These are phyloP conservation scores for Nectriaceae sp. DNA, from an alignment of 2,329 filamentous ascomycete genomes.

Conservation along the genomic window DNA sequence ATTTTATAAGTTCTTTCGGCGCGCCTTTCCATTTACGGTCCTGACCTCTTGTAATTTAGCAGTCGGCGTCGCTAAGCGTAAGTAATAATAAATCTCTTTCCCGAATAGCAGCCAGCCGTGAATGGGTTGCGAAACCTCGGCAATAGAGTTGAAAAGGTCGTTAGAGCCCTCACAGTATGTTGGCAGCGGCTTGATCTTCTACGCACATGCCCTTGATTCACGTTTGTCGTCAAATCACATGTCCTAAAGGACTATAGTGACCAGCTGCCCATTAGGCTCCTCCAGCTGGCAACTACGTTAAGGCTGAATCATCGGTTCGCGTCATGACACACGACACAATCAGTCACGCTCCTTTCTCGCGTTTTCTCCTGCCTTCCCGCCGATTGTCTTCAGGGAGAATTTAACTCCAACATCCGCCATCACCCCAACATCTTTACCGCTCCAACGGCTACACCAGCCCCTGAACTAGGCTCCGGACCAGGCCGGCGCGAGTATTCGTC, in stretches of 20 bases:
- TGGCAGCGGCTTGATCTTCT: too few species aligned
- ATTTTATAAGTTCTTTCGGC: too few species aligned
- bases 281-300: background rate
- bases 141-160: too few species aligned
- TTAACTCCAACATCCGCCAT: conserved; percentile 10
- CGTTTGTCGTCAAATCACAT: background rate
- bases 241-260: background rate
- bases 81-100: too few species aligned
- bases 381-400: conserved; percentile 3
- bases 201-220: too few species aligned
- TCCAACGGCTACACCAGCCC: background rate
- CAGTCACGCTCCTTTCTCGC: conserved; percentile 7
- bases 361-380: conserved; percentile 3
- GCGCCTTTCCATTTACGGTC: too few species aligned
- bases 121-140: too few species aligned
- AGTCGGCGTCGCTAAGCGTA: too few species aligned
- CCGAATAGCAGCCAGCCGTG: too few species aligned
- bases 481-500: background rate
- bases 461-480: background rate
- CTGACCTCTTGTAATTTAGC: too few species aligned
- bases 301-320: background rate
- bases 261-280: conserved; percentile 7
- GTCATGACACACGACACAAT: conserved; percentile 7
- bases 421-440: conserved; percentile 6
- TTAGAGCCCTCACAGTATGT: too few species aligned